phyloP scores from a whole-genome alignment of 108 stramenopile genomes.

The Mediolabrus comicus region DNA sequence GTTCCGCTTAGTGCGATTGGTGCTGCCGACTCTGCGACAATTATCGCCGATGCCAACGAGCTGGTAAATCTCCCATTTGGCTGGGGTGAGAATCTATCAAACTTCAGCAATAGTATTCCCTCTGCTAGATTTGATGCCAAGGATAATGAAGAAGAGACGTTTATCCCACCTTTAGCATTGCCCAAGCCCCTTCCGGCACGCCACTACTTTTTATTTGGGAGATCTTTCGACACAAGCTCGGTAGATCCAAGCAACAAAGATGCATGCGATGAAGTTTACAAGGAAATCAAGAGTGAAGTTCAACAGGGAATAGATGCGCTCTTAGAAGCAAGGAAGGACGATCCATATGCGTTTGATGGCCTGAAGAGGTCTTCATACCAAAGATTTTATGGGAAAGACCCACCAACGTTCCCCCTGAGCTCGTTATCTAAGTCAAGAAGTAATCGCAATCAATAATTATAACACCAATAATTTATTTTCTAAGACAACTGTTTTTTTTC shows the following conservation, averaged over 20 bases:
- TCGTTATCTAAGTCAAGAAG: conserved; percentile 8
- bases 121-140: conserved; percentile 66
- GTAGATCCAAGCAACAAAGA: conserved; percentile 68
- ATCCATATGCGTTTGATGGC: conserved; percentile 52
- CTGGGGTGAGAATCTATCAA: conserved; percentile 61
- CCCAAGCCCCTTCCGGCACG: conserved; percentile 73
- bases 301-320: conserved; percentile 73
- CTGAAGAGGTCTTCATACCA: conserved; percentile 23
- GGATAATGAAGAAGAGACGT: conserved; percentile 61
- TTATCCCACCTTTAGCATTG: conserved; percentile 66
- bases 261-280: conserved; percentile 59
- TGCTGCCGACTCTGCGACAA: conserved; percentile 75
- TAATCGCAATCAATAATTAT: too few relatives aligned
- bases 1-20: conserved; percentile 90
- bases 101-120: conserved; percentile 41
- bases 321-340: conserved; percentile 67
- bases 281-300: conserved; percentile 59
- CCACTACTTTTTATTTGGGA: conserved; percentile 87
- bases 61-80: conserved; percentile 69
- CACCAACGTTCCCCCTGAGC: conserved; percentile 40
- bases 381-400: conserved; percentile 35
- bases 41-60: conserved; percentile 67
- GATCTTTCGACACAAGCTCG: conserved; percentile 54
- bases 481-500: too few relatives aligned
- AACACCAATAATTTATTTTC: too few relatives aligned